These are phyloP conservation scores for Ophiostoma sp. DNA, from an alignment of 2,329 filamentous ascomycete genomes.

Conservation along the genomic window DNA sequence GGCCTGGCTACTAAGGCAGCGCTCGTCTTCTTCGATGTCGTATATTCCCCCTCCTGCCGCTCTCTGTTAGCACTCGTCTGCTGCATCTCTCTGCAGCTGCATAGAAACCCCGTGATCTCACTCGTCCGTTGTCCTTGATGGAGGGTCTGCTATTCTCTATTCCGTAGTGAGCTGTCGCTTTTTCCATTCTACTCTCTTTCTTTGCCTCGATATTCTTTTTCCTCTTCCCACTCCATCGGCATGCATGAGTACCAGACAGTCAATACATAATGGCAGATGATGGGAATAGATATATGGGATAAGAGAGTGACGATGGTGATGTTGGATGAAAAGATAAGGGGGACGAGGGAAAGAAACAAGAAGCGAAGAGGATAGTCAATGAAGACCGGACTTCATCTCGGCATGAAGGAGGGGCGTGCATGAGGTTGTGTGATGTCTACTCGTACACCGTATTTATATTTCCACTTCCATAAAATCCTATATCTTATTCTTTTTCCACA, in stretches of 20 bases:
- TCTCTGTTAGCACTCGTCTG: background rate
- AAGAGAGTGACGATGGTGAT: background rate
- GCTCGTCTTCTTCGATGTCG: no score
- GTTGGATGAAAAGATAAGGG: background rate
- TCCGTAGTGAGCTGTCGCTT: background rate
- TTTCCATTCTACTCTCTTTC: background rate
- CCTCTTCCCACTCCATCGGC: background rate
- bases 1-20: no score
- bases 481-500: background rate
- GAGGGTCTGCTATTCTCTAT: background rate
- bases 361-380: background rate
- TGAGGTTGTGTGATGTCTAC: conserved; percentile 18
- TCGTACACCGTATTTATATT: background rate
- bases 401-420: conserved; percentile 16
- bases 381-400: background rate
- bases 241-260: background rate
- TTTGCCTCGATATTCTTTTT: background rate
- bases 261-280: no score
- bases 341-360: background rate
- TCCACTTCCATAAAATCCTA: background rate
- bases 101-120: conserved; percentile 1
- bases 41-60: background rate
- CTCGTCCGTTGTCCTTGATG: background rate
- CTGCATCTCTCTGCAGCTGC: conserved; percentile 4
- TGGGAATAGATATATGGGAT: no score